Evolutionary conservation across 106 monocot genomes (phyloP), one percentile per base, ranked within the genome.

Genomic region (Hemerocallis citrina): DNA sequence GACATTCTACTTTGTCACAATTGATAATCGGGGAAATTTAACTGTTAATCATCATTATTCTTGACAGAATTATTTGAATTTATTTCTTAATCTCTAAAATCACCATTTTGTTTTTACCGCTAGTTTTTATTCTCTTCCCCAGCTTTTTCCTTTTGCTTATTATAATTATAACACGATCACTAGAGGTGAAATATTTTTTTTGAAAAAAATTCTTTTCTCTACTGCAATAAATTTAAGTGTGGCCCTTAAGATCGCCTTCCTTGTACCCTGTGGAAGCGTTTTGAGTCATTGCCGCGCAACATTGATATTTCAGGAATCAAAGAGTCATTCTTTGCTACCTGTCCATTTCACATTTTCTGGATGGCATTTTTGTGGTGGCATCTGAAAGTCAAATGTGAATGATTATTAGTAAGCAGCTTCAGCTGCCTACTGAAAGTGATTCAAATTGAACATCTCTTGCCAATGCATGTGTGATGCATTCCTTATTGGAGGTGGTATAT

Each of bases 221-320:
- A 0, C 3, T 8, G 3, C 6, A 17, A 2, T 50, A 1, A 43
- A 11, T 52, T 61, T 19, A 62, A 64, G 72, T 57, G 27, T 72
- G 75, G 75, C 84, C 75, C 84, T 84, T 75, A 79, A 84, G 84
- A 75, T 79, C 69, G 65, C 75, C 79, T 84, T 79, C 65, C 79
- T 65, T 49, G 10, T 29, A 47, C 28, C 2, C 9, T 54, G 13
- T 73, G 73, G 65, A 73, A 65, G 73, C 48, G 65, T 65, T 58
- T 73, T 24, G 70, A 65, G 70, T 70, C 70, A 76, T 76, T 41
- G 52, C 48, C 58, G 40, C 7, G 64, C 65, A 38, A 70, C 34
- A 70, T 70, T 51, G 37, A 64, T 28, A n/a, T 19, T 64, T 29
- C 12, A 37, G 60, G 50, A 24, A 15, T 39, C 66, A 57, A 34